Evolutionary conservation across 345 rosid genomes (phyloP).

Genomic region (Lumnitzera racemosa): DNA sequence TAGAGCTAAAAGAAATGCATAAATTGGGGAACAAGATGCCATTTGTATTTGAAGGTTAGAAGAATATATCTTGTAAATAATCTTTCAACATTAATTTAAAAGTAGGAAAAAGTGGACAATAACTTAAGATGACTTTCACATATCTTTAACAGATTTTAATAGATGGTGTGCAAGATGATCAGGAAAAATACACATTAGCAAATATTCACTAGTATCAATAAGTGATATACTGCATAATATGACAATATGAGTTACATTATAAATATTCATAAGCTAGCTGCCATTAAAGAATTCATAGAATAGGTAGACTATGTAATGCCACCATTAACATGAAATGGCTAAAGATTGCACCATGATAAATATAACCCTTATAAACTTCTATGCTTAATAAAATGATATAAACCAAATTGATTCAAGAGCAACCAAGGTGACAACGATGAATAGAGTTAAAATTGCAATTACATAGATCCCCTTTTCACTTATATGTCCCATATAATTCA

Average conservation of each 20-base stretch:
- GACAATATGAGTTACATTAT: slow-evolving; percentile 4
- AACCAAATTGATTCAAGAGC: neutral
- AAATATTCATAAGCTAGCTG: slow-evolving; percentile 16
- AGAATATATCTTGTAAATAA: too few relatives aligned
- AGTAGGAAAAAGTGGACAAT: neutral
- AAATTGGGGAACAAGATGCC: too few relatives aligned
- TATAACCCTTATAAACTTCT: neutral
- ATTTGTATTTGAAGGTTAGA: neutral
- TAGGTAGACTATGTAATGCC: slow-evolving; percentile 6
- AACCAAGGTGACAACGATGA: neutral
- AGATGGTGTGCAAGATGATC: too few relatives aligned
- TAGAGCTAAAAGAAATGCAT: too few relatives aligned
- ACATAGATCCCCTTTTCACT: too few relatives aligned
- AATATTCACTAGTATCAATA: slow-evolving; percentile 29
- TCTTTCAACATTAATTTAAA: neutral
- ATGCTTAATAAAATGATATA: neutral
- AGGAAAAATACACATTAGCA: neutral
- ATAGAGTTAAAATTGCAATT: too few relatives aligned
- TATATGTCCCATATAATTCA: too few relatives aligned
- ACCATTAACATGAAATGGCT: neutral
- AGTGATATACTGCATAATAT: neutral
- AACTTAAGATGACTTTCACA: too few relatives aligned
- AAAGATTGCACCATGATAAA: too few relatives aligned
- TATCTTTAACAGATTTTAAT: too few relatives aligned
- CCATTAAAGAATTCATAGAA: slow-evolving; percentile 15